Base-by-base conservation (phyloP, 2,329 filamentous ascomycete genomes). In the Xylaria sp. region DNA sequence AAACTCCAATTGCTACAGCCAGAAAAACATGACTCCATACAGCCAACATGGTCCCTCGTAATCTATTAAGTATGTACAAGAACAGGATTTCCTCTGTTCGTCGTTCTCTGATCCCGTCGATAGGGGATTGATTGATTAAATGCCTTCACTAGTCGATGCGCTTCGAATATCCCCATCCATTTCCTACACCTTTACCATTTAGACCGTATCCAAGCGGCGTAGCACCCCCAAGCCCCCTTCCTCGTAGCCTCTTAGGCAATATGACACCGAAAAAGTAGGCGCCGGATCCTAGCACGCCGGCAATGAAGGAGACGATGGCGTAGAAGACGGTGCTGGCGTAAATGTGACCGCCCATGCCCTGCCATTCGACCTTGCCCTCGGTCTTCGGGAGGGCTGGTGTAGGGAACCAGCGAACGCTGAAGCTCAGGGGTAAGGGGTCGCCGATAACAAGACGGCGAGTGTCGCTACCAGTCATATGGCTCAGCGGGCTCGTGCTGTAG, bases 351-450 rank as follows among this genome's bases (percentile, higher is more conserved):
- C 89, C 88, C 80, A 91, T 85, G 3, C 89, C 89, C 69, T 86
- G 84, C 89, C 89, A 91, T 80, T 90, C 88, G 6, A 91, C 87
- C 69, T 82, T 84, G 12, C 89, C 89, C 79, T 90, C 89, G n/a
- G 85, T 88, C 78, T 86, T 87, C 72, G 92, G 92, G 72, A 95
- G 83, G 46, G 86, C 84, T 0, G 92, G 91, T 28, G 88, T 92
- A 0, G 92, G 91, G 79, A 95, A 96, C 96, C 96, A 98, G 54
- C 93, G 85, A 15, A 98, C 91, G 50, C 89, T 92, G 76, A 98
- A 92, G 54, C 85, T 87, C 74, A 98, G 84, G 0, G 92, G 91
- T 66, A 98, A 80, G 5, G 92, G 88, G 80, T 98, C 94, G 13
- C 95, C 94, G 72, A 98, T 97, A 39, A 98, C 89, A 57, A 98